Base-by-base conservation (phyloP, 257 asterid species). In the Nicotiana attenuata region DNA sequence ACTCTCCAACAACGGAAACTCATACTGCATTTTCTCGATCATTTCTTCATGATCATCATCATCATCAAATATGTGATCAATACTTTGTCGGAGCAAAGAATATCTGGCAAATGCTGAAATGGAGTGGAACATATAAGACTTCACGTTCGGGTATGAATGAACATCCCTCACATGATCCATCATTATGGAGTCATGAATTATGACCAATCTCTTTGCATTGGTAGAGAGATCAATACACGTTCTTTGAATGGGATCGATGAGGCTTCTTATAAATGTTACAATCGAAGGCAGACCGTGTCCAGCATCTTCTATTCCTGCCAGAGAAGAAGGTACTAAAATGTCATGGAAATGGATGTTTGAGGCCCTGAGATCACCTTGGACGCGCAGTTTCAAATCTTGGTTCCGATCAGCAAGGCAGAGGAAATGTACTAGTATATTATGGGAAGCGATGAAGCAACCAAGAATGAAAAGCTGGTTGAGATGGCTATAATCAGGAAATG, bases 401-500 rank as follows among this genome's bases (percentile, higher is more conserved):
- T 50, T 73, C 10, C 5, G 24, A 73, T 73, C 61, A 73, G 41
- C 61, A 47, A 73, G 41, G 61, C 41, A 73, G 41, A 73, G 38
- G 61, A 73, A 73, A 14, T 71, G 78, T 73, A 47, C 61, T 24
- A 0, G 79, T 24, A 47, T 47, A 24, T 47, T 47, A 73, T 24
- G 41, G 15, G 61, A 73, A 0, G 79, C 24, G 16, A 73, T 73
- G 41, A 73, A 73, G 7, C 41, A 24, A 47, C 24, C 41, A 73
- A 73, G 41, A 47, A 73, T 2, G 38, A 24, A 73, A 24, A 73
- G 78, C 14, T 71, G 78, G 7, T 71, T 71, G 13, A 71, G 78
- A 45, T 71, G 78, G 38, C 78, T 71, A 22, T 5, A 71, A 5
- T 71, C 38, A 45, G 60, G 78, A 22, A 71, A 71, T 71, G 78